Conservation (phyloP, 306 rosid species). For the Casuarina glauca region DNA sequence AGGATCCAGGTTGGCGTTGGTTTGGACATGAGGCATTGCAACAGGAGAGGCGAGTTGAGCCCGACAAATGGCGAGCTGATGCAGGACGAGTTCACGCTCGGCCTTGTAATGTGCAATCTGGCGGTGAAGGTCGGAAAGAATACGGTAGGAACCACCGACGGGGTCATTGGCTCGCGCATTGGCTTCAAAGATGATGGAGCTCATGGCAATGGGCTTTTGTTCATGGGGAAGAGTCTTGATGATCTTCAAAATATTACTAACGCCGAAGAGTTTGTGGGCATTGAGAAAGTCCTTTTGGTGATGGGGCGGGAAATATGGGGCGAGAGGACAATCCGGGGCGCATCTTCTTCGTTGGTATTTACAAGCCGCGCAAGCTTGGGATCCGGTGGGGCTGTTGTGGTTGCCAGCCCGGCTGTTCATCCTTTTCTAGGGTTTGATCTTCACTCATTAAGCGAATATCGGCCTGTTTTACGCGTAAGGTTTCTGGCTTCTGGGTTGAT, state of each 20-base stretch:
- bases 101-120: too few relatives aligned
- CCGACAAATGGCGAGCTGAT: too few relatives aligned
- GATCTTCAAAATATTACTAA: background rate
- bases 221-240: too few relatives aligned
- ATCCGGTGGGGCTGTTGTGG: background rate
- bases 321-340: background rate
- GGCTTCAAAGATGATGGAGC: background rate
- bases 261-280: slow-evolving; percentile 14
- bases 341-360: slow-evolving; percentile 17
- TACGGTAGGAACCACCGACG: slow-evolving; percentile 1
- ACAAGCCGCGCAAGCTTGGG: slow-evolving; percentile 16
- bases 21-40: too few relatives aligned
- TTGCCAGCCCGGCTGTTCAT: background rate
- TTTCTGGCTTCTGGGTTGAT: background rate
- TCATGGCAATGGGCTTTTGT: background rate
- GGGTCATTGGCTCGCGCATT: slow-evolving; percentile 14
- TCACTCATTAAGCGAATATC: background rate
- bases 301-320: slow-evolving; percentile 10
- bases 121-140: background rate
- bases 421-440: background rate
- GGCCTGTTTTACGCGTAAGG: background rate
- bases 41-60: too few relatives aligned
- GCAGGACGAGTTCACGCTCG: too few relatives aligned
- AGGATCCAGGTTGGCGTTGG: too few relatives aligned
- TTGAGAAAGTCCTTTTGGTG: background rate